Evolutionary conservation across 768 basidiomycete species (phyloP).

Genomic region (Xerocomellus amylosporus): DNA sequence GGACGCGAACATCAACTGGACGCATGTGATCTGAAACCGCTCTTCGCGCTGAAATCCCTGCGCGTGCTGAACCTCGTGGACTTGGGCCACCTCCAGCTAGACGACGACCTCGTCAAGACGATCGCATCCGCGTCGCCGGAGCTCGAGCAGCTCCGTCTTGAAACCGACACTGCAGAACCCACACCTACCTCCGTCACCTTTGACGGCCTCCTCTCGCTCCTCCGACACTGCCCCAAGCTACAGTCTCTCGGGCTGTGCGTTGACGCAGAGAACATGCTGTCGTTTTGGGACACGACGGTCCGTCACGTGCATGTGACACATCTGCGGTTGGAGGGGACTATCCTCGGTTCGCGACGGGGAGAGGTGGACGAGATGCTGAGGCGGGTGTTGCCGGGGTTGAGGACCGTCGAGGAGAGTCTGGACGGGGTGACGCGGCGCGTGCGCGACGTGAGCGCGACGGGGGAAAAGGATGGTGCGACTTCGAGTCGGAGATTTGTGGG

Average conservation of each 20-base stretch:
- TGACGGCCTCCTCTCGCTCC: constrained; percentile 20
- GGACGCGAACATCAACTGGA: constrained; percentile 19
- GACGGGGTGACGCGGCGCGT: constrained; percentile 12
- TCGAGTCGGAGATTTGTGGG: background rate
- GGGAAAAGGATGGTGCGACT: background rate
- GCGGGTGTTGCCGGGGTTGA: constrained; percentile 21
- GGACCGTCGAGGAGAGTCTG: constrained; percentile 22
- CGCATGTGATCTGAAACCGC: constrained; percentile 11
- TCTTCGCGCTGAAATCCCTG: constrained; percentile 12
- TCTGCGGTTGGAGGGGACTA: constrained; percentile 15
- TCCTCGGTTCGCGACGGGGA: constrained; percentile 11
- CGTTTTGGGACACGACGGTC: constrained; percentile 11
- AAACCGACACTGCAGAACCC: background rate
- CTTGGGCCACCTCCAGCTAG: constrained; percentile 13
- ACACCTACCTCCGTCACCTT: constrained; percentile 12
- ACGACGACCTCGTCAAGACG: constrained; percentile 18
- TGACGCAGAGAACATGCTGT: constrained; percentile 15
- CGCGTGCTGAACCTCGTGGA: constrained; percentile 14
- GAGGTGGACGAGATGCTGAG: constrained; percentile 22
- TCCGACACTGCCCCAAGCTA: constrained; percentile 19
- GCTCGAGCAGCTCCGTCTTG: constrained; percentile 19
- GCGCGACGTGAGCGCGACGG: constrained; percentile 8
- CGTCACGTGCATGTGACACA: constrained; percentile 12
- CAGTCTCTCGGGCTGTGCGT: constrained; percentile 7
- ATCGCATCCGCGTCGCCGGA: constrained; percentile 15